Percentiles rank a stretch among this genome's conserved stretches.
phyloP scores from a whole-genome alignment of 345 rosid genomes.

The Eucalyptus marginata region DNA sequence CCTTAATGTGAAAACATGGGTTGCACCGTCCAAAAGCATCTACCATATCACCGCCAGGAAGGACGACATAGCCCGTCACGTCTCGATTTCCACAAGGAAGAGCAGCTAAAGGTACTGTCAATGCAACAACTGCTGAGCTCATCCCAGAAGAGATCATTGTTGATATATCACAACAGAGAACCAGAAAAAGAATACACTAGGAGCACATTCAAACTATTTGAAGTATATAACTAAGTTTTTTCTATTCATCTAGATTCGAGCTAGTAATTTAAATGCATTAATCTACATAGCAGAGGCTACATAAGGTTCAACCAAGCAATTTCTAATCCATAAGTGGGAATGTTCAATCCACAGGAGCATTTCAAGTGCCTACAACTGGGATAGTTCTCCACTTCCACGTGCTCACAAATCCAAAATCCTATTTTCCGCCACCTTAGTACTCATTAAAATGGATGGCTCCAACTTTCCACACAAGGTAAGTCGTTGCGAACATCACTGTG shows the following conservation, averaged over 20 bases:
- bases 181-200: neutral
- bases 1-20: neutral
- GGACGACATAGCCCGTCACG: neutral
- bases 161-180: neutral
- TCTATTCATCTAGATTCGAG: neutral
- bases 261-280: neutral
- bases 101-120: neutral
- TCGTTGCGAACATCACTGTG: constrained; percentile 82
- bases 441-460: constrained; percentile 92
- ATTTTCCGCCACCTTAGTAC: constrained; percentile 7
- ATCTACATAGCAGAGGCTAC: neutral
- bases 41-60: neutral
- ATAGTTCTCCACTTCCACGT: neutral
- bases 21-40: neutral
- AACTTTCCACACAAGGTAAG: constrained; percentile 80
- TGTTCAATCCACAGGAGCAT: neutral
- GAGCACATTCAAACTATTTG: neutral
- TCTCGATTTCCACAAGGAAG: neutral
- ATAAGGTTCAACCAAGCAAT: neutral
- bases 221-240: neutral
- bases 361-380: neutral
- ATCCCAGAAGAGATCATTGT: neutral
- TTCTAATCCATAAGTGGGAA: neutral
- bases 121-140: neutral
- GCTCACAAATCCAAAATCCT: neutral